Conservation (phyloP, 306 rosid species). For the Urtica urens region DNA sequence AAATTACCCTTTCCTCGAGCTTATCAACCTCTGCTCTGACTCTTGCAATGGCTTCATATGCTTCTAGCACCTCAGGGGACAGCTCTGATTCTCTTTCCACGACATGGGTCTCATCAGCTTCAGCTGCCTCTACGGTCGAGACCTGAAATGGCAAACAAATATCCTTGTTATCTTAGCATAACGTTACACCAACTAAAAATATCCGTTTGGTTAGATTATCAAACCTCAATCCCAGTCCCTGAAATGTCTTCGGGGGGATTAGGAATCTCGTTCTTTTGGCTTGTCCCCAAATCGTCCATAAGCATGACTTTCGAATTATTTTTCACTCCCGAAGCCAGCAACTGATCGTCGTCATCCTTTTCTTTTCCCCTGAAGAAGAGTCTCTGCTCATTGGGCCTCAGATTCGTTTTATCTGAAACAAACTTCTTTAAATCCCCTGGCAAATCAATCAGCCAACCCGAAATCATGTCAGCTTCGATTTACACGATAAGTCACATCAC, state of each 20-base stretch:
- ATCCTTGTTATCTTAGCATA: too few relatives aligned
- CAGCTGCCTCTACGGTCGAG: too few relatives aligned
- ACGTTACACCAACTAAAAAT: too few relatives aligned
- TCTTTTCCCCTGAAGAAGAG: constrained; percentile 66
- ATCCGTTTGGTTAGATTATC: too few relatives aligned
- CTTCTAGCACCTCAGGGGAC: constrained; percentile 41
- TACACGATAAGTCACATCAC: constrained; percentile 4
- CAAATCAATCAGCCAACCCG: constrained; percentile 12
- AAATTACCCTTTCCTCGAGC: constrained; percentile 62
- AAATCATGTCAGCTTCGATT: constrained; percentile 10
- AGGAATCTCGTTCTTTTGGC: constrained; percentile 42
- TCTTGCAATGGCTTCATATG: constrained; percentile 44
- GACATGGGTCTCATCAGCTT: too few relatives aligned
- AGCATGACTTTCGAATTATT: constrained; percentile 60
- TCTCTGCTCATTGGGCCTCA: constrained; percentile 51
- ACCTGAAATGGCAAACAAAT: too few relatives aligned
- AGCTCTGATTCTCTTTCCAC: constrained; percentile 38
- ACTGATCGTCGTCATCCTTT: constrained; percentile 51
- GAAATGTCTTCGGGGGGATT: too few relatives aligned
- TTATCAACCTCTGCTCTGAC: constrained; percentile 65
- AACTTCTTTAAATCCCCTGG: constrained; percentile 65
- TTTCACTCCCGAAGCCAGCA: constrained; percentile 67
- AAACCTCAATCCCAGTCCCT: too few relatives aligned
- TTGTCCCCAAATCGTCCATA: constrained; percentile 41
- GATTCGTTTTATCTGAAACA: constrained; percentile 50